These are phyloP conservation scores for Saccharomyces kudriavzevii DNA, from an alignment of 805 yeast genomes.

Conservation along the genomic window DNA sequence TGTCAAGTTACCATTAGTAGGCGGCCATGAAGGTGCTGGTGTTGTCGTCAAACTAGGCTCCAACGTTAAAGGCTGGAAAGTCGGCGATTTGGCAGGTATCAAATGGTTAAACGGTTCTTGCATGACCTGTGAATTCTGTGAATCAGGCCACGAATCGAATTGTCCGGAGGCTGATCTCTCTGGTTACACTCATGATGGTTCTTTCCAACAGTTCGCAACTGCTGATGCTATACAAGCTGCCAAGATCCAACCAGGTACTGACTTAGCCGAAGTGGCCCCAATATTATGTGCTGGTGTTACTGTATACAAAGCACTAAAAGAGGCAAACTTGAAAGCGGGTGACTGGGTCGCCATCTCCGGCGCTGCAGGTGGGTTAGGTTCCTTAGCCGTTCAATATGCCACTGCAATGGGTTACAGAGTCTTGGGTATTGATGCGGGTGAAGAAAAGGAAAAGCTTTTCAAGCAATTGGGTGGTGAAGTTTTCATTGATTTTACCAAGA, in stretches of 20 bases:
- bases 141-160: slow-evolving; percentile 43
- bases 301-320: slow-evolving; percentile 51
- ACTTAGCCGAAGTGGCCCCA: slow-evolving; percentile 64
- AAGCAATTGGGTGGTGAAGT: slow-evolving; percentile 45
- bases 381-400: slow-evolving; percentile 52
- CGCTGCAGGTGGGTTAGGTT: slow-evolving; percentile 57
- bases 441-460: slow-evolving; percentile 40
- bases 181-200: slow-evolving; percentile 56
- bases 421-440: slow-evolving; percentile 50
- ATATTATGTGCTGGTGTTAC: slow-evolving; percentile 58
- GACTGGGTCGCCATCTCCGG: slow-evolving; percentile 55
- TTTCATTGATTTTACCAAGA: slow-evolving; percentile 46
- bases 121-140: slow-evolving; percentile 51
- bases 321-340: slow-evolving; percentile 42
- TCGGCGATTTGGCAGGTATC: slow-evolving; percentile 56
- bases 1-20: slow-evolving; percentile 51
- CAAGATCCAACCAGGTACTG: slow-evolving; percentile 60
- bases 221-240: slow-evolving; percentile 86
- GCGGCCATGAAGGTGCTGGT: slow-evolving; percentile 67
- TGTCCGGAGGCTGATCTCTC: slow-evolving; percentile 44
- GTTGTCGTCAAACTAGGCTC: slow-evolving; percentile 51
- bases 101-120: slow-evolving; percentile 63
- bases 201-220: slow-evolving; percentile 83
- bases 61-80: slow-evolving; percentile 46
- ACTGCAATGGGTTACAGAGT: slow-evolving; percentile 51